Base-by-base conservation (phyloP, 2,329 filamentous ascomycete species). In the Botrytis aclada region DNA sequence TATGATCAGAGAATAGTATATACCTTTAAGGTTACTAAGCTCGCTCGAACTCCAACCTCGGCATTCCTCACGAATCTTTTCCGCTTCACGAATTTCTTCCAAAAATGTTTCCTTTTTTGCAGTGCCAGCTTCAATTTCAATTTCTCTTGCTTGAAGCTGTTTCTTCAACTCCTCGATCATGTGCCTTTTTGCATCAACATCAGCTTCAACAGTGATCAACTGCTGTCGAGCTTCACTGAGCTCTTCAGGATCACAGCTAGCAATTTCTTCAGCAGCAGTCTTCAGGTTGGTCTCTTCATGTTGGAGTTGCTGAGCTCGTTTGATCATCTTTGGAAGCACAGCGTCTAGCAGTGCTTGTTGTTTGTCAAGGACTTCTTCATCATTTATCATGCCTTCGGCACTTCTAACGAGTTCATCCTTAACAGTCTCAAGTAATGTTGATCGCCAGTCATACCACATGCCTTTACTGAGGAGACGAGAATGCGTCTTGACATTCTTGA, bases 391-490 rank as follows among this genome's bases (percentile, higher is more conserved):
- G 32, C 91, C 93, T 72, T 92, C 88, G 1, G 89, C 86, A 73
- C 95, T 96, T 74, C 88, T 90, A 71, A 92, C 82, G 4, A 98
- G 87, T 5, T 93, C 95, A 77, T 94, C 90, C 80, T 92, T 94
- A 54, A 99, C 93, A 92, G 75, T 91, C 83, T 94, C 87, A 43
- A 93, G 90, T 37, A 98, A 87, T 79, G 96, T 95, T 86, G 93
- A 95, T 58, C 96, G 91, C 96, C 96, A 99, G 79, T 95, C 92
- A 81, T 99, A 99, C 96, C 96, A 99, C 85, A 96, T 95, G 73
- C 93, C 94, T 81, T 98, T 98, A 84, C 95, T 98, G 69, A 95
- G 85, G 22, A 98, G 86, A 39, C 96, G 89, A 25, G 95, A 94
- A 81, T 97, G 93, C 0, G 94, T 95, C 84, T 98, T 98, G 82